These are phyloP conservation scores for Rhododendron simsii DNA, from an alignment of 148 eudicot species.

Conservation along the genomic window DNA sequence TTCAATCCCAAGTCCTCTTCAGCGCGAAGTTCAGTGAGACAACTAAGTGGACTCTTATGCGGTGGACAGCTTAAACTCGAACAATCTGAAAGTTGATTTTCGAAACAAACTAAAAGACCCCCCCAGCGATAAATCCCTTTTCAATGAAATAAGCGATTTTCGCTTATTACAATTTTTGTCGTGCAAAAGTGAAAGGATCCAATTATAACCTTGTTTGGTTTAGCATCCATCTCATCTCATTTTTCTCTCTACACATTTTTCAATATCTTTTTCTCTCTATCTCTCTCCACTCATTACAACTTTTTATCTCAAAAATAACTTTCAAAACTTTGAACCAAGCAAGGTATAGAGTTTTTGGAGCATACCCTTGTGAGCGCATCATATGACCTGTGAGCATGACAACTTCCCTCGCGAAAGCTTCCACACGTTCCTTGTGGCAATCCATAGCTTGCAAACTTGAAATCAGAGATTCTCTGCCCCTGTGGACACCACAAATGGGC, in stretches of 20 bases:
- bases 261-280: too few species aligned
- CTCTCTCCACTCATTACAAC: too few species aligned
- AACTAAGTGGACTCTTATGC: background rate
- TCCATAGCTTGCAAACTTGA: slow-evolving; percentile 18
- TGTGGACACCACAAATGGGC: slow-evolving; percentile 11
- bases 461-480: slow-evolving; percentile 6
- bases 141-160: background rate
- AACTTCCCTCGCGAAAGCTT: slow-evolving; percentile 10
- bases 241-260: too few species aligned
- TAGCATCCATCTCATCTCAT: too few species aligned
- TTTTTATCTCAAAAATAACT: too few species aligned
- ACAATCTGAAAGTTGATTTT: background rate
- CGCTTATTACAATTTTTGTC: background rate
- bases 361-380: slow-evolving; percentile 6
- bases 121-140: background rate
- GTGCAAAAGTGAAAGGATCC: background rate
- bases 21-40: background rate
- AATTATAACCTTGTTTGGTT: too few species aligned
- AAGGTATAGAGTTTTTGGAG: background rate
- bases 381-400: slow-evolving; percentile 8
- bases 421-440: slow-evolving; percentile 13
- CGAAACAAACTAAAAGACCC: background rate
- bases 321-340: too few species aligned
- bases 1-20: too few species aligned
- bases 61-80: background rate